Conservation (phyloP, 441 rosid genomes). For the Theobroma grandiflorum region DNA sequence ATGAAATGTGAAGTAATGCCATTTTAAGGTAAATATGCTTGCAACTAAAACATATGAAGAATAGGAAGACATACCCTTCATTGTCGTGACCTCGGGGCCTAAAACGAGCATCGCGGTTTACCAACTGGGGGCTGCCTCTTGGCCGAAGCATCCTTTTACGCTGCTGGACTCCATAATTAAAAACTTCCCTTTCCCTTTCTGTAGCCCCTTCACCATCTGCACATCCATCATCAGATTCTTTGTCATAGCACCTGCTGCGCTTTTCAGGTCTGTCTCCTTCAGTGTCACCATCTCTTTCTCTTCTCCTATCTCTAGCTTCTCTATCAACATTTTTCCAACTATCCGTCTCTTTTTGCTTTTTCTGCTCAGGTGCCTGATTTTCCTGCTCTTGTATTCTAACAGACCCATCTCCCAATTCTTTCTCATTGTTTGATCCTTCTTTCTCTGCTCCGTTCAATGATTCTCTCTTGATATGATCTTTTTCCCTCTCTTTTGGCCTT, state of each 20-base stretch:
- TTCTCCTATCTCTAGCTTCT: slow-evolving; percentile 85
- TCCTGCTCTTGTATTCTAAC: slow-evolving; percentile 70
- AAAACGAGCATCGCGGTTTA: slow-evolving; percentile 70
- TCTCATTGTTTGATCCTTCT: slow-evolving; percentile 67
- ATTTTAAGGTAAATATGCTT: slow-evolving; percentile 22
- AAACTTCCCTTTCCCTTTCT: slow-evolving; percentile 79
- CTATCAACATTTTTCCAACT: slow-evolving; percentile 69
- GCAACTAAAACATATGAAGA: slow-evolving; percentile 31
- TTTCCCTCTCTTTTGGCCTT: slow-evolving; percentile 85
- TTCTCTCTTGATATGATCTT: slow-evolving; percentile 79
- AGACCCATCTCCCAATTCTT: slow-evolving; percentile 74
- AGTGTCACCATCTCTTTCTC: slow-evolving; percentile 77
- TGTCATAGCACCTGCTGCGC: slow-evolving; percentile 67
- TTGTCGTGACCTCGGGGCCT: slow-evolving; percentile 76
- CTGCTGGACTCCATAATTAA: slow-evolving; percentile 87
- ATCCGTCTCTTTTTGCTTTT: slow-evolving; percentile 76
- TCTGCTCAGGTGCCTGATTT: slow-evolving; percentile 58
- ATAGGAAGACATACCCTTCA: slow-evolving; percentile 76
- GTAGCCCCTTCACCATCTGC: slow-evolving; percentile 78
- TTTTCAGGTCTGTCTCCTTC: slow-evolving; percentile 92
- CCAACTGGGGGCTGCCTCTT: slow-evolving; percentile 88
- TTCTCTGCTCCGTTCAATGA: slow-evolving; percentile 67
- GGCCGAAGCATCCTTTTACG: slow-evolving; percentile 96
- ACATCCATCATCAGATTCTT: slow-evolving; percentile 90
- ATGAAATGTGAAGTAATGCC: slow-evolving; percentile 26